Base-by-base conservation (phyloP, 768 basidiomycete species). In the Termitomyces titanicus region DNA sequence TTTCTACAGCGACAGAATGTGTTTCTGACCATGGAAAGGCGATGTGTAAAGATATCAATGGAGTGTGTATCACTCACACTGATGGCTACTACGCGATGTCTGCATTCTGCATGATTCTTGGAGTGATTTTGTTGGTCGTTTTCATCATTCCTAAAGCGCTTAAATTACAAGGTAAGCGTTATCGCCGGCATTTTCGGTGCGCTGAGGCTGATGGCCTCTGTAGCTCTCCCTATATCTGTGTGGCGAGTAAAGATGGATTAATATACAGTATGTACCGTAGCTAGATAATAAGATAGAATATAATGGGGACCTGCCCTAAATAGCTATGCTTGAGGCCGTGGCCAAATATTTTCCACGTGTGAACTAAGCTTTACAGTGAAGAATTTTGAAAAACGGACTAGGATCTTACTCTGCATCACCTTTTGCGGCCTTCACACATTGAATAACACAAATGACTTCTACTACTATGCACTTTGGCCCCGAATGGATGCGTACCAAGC, bases 1-100 rank as follows among this genome's bases (percentile, higher is more conserved):
- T 24, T 49, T 53, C 15, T 54, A 47, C 24, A 93, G 92, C 86
- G 18, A 72, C 81, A 12, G 96, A 98, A 69, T 98, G 97, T 70
- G 88, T 94, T 34, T 92, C 94, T 5, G 96, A 98, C 12, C 85
- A 86, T 55, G 97, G 96, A 22, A 96, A 94, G 66, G 75, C 80
- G 7, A 70, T 77, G 5, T 98, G 97, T 70, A 75, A 79, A 20
- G 81, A 84, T 2, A 75, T 91, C 51, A 86, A 81, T 11, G 97
- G 97, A 0, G 71, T 76, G 38, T 99, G 97, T 69, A 74, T 89
- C 47, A 91, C 87, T 1, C 84, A 91, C 69, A 80, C 80, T 22
- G 97, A 99, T 70, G 97, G 97, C 11, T 98, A 96, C 71, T 98
- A 94, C 70, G 79, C 84, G 55, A 83, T 95, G 49, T 89, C 88